Evolutionary conservation across 768 basidiomycete species (phyloP).

Genomic region (Crepidotus variabilis): DNA sequence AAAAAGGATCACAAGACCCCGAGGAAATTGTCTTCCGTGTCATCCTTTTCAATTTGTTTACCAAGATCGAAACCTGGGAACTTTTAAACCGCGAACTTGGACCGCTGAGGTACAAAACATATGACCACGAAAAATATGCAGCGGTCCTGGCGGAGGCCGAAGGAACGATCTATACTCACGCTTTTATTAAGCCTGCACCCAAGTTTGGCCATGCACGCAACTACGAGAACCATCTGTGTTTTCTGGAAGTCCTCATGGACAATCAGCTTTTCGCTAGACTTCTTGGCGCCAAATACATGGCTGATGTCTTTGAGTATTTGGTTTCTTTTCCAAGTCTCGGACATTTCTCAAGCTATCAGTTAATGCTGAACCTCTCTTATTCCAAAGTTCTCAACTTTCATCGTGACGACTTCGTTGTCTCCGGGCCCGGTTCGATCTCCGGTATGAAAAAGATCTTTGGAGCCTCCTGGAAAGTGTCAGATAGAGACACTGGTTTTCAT

Average conservation of each 20-base stretch:
- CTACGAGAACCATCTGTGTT: slow-evolving; percentile 59
- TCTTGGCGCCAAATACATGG: slow-evolving; percentile 46
- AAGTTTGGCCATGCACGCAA: slow-evolving; percentile 41
- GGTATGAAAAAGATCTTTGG: slow-evolving; percentile 73
- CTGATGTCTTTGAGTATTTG: slow-evolving; percentile 60
- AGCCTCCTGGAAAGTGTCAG: slow-evolving; percentile 10
- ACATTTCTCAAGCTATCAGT: slow-evolving; percentile 71
- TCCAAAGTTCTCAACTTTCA: slow-evolving; percentile 56
- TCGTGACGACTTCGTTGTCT: slow-evolving; percentile 64
- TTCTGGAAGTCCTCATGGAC: slow-evolving; percentile 60
- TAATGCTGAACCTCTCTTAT: slow-evolving; percentile 58
- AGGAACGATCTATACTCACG: slow-evolving; percentile 56
- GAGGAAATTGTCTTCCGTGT: slow-evolving; percentile 71
- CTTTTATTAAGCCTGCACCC: slow-evolving; percentile 72
- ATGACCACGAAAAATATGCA: slow-evolving; percentile 49
- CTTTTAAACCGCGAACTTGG: slow-evolving; percentile 48
- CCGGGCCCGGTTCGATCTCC: slow-evolving; percentile 62
- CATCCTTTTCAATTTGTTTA: slow-evolving; percentile 67
- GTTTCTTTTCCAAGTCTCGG: slow-evolving; percentile 67
- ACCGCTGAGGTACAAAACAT: slow-evolving; percentile 58
- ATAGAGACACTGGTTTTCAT: slow-evolving; percentile 38
- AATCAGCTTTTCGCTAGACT: slow-evolving; percentile 48
- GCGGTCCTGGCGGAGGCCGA: slow-evolving; percentile 43
- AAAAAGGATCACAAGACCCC: slow-evolving; percentile 57
- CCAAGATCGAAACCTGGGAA: slow-evolving; percentile 71